Conservation (phyloP, 2,329 filamentous ascomycete genomes). For the Alternaria angustiovoidea region DNA sequence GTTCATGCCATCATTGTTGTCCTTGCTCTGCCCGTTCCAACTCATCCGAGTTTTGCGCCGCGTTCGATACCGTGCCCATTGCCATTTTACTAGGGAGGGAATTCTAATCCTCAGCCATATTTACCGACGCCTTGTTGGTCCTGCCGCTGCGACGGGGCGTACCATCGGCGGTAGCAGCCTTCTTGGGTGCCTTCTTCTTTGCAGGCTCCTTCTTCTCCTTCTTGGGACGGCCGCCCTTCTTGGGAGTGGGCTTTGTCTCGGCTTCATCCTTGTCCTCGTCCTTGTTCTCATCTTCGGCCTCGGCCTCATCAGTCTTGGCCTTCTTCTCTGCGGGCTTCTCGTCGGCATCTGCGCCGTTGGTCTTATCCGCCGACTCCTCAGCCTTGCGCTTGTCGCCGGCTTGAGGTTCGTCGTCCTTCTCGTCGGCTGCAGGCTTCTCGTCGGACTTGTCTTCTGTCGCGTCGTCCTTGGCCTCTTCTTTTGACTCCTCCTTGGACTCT, state of each 20-base stretch:
- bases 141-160: constrained; percentile 58
- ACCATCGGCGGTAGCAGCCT: constrained; percentile 58
- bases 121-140: constrained; percentile 20
- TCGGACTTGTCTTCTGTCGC: constrained; percentile 19
- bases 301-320: constrained; percentile 33
- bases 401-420: constrained; percentile 28
- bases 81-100: not conserved
- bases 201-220: constrained; percentile 52
- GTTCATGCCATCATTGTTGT: constrained; percentile 7
- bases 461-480: constrained; percentile 36
- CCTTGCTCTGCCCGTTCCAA: not conserved
- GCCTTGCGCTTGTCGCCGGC: constrained; percentile 48
- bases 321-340: constrained; percentile 33
- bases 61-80: not conserved
- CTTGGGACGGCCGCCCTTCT: constrained; percentile 53
- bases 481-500: constrained; percentile 34
- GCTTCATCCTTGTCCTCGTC: constrained; percentile 31
- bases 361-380: constrained; percentile 33
- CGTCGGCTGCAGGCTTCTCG: constrained; percentile 1
- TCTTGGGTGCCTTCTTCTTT: constrained; percentile 58
- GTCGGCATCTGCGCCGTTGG: constrained; percentile 20
- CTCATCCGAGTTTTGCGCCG: not conserved
- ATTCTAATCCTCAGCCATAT: constrained; percentile 16
- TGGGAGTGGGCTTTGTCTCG: constrained; percentile 37
- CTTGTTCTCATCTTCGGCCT: constrained; percentile 41